Base-by-base conservation (phyloP, 2,329 filamentous ascomycete genomes). In the Pseudomassariella vexata region DNA sequence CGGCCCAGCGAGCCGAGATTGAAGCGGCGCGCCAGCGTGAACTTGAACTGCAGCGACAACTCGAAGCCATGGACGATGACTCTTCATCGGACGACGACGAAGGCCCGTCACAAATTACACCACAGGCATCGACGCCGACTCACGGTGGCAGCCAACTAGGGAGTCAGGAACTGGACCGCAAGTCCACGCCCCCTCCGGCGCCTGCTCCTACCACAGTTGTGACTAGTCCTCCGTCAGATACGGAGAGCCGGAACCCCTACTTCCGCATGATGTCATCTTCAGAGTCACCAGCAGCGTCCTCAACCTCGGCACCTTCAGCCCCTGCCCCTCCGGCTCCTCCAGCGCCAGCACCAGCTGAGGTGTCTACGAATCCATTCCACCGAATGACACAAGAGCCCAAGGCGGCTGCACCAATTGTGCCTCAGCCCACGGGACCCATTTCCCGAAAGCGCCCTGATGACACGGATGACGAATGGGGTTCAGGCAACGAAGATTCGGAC, bases 361-460 rank as follows among this genome's bases (percentile, higher is more conserved):
- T 75, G 16, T 89, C 85, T n/a, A 96, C 86, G 8, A 98, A 98
- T 54, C 92, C 92, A 5, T 98, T 96, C 78, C 85, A 94, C 57
- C 84, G 88, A 35, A 77, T 94, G 53, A 78, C 83, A 5, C 76
- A 83, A 46, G 73, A 85, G 41, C 62, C 62, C 37, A 70, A 69
- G 52, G 57, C 66, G 17, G 55, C 57, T 10, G 47, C 56, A 6
- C 46, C 57, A 8, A 49, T 59, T 38, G 57, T 54, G 28, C 56
- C 60, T 44, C 65, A 63, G 37, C 66, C 75, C 6, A 66, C 72
- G n/a, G 62, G 57, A 11, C 61, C 62, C n/a, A 48, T 69, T 29
- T 73, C 72, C 9, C 65, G 73, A 38, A 73, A 70, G 47, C 68
- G 71, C 34, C 65, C 66, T 19, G 70, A 68, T 36, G 46, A 58